These are phyloP conservation scores for Malbranchea cinnamomea DNA, from an alignment of 2,329 filamentous ascomycete genomes.

Conservation along the genomic window DNA sequence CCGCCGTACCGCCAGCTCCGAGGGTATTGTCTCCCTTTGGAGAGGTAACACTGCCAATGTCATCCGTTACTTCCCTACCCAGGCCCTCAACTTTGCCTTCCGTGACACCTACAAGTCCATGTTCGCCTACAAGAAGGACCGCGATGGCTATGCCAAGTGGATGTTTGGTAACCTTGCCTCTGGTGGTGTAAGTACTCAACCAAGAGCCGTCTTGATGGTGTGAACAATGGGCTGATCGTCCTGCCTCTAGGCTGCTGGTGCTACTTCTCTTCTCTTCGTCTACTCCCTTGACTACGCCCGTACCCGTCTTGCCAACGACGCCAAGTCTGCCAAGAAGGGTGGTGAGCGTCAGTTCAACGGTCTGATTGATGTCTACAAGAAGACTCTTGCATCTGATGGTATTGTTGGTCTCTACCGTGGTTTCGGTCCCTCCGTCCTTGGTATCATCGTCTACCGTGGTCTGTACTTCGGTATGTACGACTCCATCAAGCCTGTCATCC, in stretches of 20 bases:
- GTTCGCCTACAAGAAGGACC: conserved; percentile 99
- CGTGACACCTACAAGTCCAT: conserved; percentile 99
- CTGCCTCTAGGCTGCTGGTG: conserved; percentile 68
- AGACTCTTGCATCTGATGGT: conserved; percentile 98
- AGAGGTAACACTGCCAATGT: conserved; percentile 99
- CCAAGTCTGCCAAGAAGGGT: conserved; percentile 91
- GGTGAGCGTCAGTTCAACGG: conserved; percentile 99
- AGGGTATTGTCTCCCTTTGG: conserved; percentile 94
- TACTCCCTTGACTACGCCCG: conserved; percentile 99
- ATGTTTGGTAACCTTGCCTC: conserved; percentile 99
- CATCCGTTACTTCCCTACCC: conserved; percentile 99
- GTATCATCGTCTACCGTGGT: conserved; percentile 99
- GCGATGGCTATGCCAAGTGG: conserved; percentile 96
- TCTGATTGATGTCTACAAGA: conserved; percentile 98
- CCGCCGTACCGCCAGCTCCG: conserved; percentile 71
- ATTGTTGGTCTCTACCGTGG: conserved; percentile 99
- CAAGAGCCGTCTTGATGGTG: not conserved
- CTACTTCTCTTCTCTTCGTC: conserved; percentile 99
- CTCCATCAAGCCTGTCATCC: conserved; percentile 97
- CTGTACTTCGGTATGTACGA: conserved; percentile 99
- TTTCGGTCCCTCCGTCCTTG: conserved; percentile 98
- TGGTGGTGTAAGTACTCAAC: conserved; percentile 68
- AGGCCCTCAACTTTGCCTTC: conserved; percentile 99
- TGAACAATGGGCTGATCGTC: conserved; percentile 1
- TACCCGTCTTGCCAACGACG: conserved; percentile 99